Evolutionary conservation across 257 asterid species (phyloP).

Genomic region (Linaria vulgaris): DNA sequence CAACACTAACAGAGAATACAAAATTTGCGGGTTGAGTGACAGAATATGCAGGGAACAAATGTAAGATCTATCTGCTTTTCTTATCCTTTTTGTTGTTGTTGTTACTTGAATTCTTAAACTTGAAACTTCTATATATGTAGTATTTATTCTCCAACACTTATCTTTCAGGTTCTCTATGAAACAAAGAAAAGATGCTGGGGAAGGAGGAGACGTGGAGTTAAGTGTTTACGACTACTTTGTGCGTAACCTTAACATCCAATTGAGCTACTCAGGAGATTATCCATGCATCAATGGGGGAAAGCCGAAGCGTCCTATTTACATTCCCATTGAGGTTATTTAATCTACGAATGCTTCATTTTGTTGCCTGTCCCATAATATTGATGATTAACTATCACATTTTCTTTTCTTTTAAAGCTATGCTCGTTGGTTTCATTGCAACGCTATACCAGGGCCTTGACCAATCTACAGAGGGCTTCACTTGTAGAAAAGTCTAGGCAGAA

Average conservation of each 20-base stretch:
- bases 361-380: neutral
- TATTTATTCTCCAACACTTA: neutral
- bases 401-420: conserved; percentile 44
- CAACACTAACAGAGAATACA: conserved; percentile 47
- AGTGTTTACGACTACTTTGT: conserved; percentile 62
- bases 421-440: conserved; percentile 67
- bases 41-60: conserved; percentile 48
- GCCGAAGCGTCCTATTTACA: conserved; percentile 57
- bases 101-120: neutral
- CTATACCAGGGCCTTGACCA: conserved; percentile 57
- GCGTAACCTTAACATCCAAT: conserved; percentile 28
- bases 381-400: conserved; percentile 3
- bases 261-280: conserved; percentile 41
- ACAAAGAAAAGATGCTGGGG: conserved; percentile 36
- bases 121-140: neutral
- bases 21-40: conserved; percentile 66
- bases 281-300: conserved; percentile 75
- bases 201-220: conserved; percentile 32
- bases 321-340: conserved; percentile 61
- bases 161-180: conserved; percentile 46
- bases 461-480: conserved; percentile 62
- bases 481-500: conserved; percentile 76
- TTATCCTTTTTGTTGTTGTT: neutral
- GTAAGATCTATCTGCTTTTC: conserved; percentile 28
- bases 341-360: neutral